A percentile compares a stretch with the other conserved stretches of the same genome.
These are phyloP conservation scores for Thecaphora thlaspeos DNA, from an alignment of 1,284 basidiomycete genomes.

Conservation along the genomic window DNA sequence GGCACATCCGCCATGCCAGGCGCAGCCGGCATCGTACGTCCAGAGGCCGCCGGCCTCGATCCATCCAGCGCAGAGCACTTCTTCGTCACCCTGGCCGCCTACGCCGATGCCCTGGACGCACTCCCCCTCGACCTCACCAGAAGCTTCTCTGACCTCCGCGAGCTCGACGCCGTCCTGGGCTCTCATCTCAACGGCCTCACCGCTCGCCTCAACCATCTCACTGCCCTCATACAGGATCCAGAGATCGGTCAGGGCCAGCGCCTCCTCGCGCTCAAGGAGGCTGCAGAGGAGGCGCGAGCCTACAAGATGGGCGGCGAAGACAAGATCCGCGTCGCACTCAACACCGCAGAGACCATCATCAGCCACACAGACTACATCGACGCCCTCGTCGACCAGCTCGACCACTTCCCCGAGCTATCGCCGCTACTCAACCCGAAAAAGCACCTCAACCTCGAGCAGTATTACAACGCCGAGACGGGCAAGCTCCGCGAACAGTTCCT, in stretches of 20 bases:
- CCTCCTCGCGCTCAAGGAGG: slow-evolving; percentile 82
- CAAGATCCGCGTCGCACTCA: slow-evolving; percentile 95
- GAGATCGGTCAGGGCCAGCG: slow-evolving; percentile 72
- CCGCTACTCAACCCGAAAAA: slow-evolving; percentile 34
- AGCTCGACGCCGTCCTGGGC: slow-evolving; percentile 94
- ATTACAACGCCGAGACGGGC: slow-evolving; percentile 16
- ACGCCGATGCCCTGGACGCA: slow-evolving; percentile 80
- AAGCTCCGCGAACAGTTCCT: no score
- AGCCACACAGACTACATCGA: slow-evolving; percentile 56
- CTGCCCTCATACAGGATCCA: slow-evolving; percentile 62
- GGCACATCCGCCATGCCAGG: no score
- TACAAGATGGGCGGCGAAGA: slow-evolving; percentile 96
- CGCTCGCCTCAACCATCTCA: slow-evolving; percentile 46
- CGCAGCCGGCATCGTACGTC: slow-evolving; percentile 22
- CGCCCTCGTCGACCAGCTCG: slow-evolving; percentile 42
- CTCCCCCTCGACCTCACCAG: slow-evolving; percentile 91
- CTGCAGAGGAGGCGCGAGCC: slow-evolving; percentile 85
- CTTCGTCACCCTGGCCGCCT: slow-evolving; percentile 53
- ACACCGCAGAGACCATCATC: slow-evolving; percentile 76
- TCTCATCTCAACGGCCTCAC: slow-evolving; percentile 52
- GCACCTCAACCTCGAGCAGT: slow-evolving; percentile 38
- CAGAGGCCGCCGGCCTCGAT: slow-evolving; percentile 31
- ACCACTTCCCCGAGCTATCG: slow-evolving; percentile 41
- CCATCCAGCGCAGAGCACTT: slow-evolving; percentile 37
- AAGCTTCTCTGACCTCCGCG: slow-evolving; percentile 89